phyloP scores from a whole-genome alignment of 768 basidiomycete species.

The Hypholoma sublateritium region DNA sequence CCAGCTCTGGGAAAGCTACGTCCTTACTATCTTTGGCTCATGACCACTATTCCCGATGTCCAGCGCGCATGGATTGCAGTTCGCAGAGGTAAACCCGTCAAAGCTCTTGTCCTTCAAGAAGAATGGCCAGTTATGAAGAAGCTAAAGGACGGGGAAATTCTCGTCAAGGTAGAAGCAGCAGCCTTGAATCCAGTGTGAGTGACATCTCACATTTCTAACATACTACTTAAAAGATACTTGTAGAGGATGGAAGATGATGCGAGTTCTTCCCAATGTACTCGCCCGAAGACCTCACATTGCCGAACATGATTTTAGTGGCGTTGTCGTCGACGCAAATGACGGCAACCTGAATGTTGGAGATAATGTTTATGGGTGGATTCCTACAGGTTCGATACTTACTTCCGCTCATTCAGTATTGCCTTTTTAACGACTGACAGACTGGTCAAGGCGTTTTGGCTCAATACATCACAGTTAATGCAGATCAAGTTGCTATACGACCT shows the following conservation, averaged over 20 bases:
- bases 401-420: background rate
- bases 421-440: conserved; percentile 25
- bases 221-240: background rate
- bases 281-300: conserved; percentile 48
- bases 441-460: conserved; percentile 56
- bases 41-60: conserved; percentile 25
- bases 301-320: conserved; percentile 65
- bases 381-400: too few species aligned
- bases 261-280: conserved; percentile 44
- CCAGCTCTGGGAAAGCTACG: too few species aligned
- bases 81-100: conserved; percentile 28
- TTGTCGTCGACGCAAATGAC: conserved; percentile 54
- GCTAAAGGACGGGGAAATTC: conserved; percentile 32
- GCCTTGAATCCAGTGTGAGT: conserved; percentile 71
- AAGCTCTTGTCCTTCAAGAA: conserved; percentile 30
- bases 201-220: background rate
- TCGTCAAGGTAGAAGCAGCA: conserved; percentile 38
- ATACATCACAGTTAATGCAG: conserved; percentile 49
- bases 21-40: background rate
- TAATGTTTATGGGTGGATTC: conserved; percentile 51
- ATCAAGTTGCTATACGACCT: conserved; percentile 44
- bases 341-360: conserved; percentile 58
- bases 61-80: conserved; percentile 41
- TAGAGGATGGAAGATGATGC: conserved; percentile 64
- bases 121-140: conserved; percentile 39